Percentiles rank a stretch among this genome's conserved stretches.
Evolutionary conservation across 441 rosid genomes (phyloP).

Genomic region (Bruguiera hainesii): DNA sequence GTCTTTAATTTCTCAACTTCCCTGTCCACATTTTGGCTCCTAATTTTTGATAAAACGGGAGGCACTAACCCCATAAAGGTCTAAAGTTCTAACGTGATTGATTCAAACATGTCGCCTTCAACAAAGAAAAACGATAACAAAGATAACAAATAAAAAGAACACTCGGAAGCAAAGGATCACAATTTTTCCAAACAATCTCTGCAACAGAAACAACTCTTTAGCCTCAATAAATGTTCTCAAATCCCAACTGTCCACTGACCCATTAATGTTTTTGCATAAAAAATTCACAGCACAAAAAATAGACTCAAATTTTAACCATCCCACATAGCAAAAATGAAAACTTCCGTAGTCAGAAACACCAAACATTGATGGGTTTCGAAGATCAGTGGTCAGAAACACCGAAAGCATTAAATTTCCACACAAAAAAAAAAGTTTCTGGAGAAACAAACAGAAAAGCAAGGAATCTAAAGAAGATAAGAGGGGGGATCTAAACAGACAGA

Average conservation of each 20-base stretch:
- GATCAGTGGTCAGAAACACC: conserved; percentile 1
- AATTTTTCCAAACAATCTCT: conserved; percentile 11
- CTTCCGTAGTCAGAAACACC: background rate
- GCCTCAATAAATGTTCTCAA: background rate
- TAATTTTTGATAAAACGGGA: background rate
- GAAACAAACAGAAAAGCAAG: conserved; percentile 21
- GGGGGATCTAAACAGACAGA: conserved; percentile 13
- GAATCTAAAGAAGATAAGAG: conserved; percentile 5
- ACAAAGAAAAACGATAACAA: background rate
- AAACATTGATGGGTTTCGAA: background rate
- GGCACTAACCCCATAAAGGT: background rate
- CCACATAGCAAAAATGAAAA: background rate
- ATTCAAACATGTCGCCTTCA: background rate
- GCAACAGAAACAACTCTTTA: conserved; percentile 2
- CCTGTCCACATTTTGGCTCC: background rate
- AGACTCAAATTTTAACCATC: background rate
- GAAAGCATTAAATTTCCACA: background rate
- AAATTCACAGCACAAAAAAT: background rate
- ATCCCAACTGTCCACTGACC: background rate
- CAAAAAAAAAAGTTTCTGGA: background rate
- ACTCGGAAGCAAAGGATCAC: conserved; percentile 19
- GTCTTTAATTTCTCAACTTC: background rate
- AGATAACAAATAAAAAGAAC: background rate
- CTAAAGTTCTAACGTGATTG: background rate
- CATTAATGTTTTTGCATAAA: background rate